Evolutionary conservation across 2,329 filamentous ascomycete species (phyloP).

Genomic region (Fusarium tuaranense): DNA sequence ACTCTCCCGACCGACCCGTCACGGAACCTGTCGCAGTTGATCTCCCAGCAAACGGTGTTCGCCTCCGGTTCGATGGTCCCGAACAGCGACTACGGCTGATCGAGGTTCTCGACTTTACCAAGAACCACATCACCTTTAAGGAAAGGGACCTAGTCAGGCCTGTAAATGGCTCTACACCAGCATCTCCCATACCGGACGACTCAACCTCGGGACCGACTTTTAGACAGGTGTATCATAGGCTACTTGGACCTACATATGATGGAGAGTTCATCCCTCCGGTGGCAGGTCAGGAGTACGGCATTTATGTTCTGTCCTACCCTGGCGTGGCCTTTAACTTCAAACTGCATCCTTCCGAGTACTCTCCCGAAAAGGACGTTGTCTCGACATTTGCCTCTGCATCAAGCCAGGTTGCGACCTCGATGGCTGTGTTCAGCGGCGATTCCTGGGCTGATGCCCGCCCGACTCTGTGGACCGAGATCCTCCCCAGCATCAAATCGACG

Average conservation of each 20-base stretch:
- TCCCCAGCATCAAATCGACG: conserved; percentile 80
- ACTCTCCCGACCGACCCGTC: conserved; percentile 81
- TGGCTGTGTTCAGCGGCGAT: conserved; percentile 90
- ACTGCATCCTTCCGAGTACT: conserved; percentile 79
- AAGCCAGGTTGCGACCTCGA: conserved; percentile 81
- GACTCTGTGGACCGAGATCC: conserved; percentile 79
- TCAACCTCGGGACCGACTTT: conserved; percentile 76
- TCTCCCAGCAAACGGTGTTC: conserved; percentile 87
- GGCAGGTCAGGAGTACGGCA: conserved; percentile 69
- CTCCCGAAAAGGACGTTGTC: conserved; percentile 83
- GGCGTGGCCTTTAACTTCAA: conserved; percentile 95
- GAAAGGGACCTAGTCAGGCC: conserved; percentile 82
- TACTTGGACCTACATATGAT: conserved; percentile 94
- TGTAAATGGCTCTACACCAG: conserved; percentile 52
- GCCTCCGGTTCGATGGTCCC: conserved; percentile 91
- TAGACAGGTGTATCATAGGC: conserved; percentile 88
- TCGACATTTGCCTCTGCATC: conserved; percentile 84
- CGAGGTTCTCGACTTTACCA: conserved; percentile 91
- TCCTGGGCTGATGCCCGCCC: conserved; percentile 90
- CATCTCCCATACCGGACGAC: conserved; percentile 49
- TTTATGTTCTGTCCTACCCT: conserved; percentile 93
- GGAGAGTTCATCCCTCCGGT: conserved; percentile 86
- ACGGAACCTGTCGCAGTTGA: conserved; percentile 79
- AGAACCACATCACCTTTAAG: conserved; percentile 84
- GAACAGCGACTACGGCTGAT: conserved; percentile 93